These are phyloP conservation scores for Isabelozyma heimii DNA, from an alignment of 805 yeast species.

Conservation along the genomic window DNA sequence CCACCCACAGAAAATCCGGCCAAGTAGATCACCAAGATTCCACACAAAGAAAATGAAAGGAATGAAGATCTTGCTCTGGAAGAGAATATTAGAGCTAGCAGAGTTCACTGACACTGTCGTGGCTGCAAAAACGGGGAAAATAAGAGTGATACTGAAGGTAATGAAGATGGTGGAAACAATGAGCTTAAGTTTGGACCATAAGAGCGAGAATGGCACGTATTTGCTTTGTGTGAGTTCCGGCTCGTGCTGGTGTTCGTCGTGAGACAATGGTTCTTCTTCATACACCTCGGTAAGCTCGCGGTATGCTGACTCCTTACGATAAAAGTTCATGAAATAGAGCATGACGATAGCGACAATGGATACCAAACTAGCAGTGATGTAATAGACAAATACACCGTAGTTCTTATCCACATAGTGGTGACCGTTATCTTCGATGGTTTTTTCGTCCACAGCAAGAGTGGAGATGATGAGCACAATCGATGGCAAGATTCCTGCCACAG, in stretches of 20 bases:
- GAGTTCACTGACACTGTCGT: conserved; percentile 50
- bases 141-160: conserved; percentile 69
- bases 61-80: conserved; percentile 48
- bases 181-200: conserved; percentile 61
- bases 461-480: conserved; percentile 64
- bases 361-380: conserved; percentile 50
- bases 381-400: conserved; percentile 44
- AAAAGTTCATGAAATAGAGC: conserved; percentile 31
- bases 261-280: conserved; percentile 7
- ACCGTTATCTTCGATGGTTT: conserved; percentile 6
- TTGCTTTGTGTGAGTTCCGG: conserved; percentile 15
- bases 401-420: conserved; percentile 29
- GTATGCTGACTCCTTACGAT: conserved; percentile 20
- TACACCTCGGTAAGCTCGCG: conserved; percentile 12
- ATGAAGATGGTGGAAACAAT: conserved; percentile 70
- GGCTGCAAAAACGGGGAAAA: conserved; percentile 90
- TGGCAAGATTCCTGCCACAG: conserved; percentile 90
- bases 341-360: conserved; percentile 41
- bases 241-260: conserved; percentile 1
- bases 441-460: conserved; percentile 41
- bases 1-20: conserved; percentile 67
- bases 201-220: conserved; percentile 56
- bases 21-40: conserved; percentile 86
- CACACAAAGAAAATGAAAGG: conserved; percentile 81
- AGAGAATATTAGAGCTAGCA: conserved; percentile 34